Evolutionary conservation across 1,139 yeast species (phyloP), one percentile per base, ranked within the genome.

Genomic region (Sugiyamaella novakii): DNA sequence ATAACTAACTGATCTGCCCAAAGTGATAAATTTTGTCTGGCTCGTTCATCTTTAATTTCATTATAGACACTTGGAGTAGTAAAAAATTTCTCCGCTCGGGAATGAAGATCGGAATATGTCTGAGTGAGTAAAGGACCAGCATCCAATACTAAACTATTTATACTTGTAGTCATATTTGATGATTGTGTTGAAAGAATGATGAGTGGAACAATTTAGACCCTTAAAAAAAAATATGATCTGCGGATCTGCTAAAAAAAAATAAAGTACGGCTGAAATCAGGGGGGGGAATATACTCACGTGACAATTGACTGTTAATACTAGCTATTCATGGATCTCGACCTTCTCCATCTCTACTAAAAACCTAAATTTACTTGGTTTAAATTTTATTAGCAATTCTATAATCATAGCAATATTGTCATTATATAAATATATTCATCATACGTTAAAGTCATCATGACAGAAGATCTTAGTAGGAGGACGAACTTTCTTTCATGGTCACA

Each of bases 41-140:
- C 88, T 54, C 78, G 76, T 56, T 85, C 96, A 71, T 94, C 98
- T 63, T 79, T 83, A 63, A 94, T 81, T 71, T 94, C 99, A 28
- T 79, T 74, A 62, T 77, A 80, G 17, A 94, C 98, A 1, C 96
- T 91, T 2, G 98, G 98, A 0, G 98, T 88, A 11, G 98, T 91
- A 65, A 76, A 86, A 63, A 86, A 87, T 15, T 70, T 68, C 19
- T 75, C 69, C 0, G 96, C 97, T 62, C 76, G 78, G 54, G 78
- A 80, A 63, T 84, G 84, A 51, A 89, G 74, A 28, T 83, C 79
- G 1, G 88, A 76, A n/a, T 87, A 87, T 5, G 94, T 77, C 62
- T 87, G 94, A 1, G 95, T 85, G 59, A 92, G 84, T 60, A 92
- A 73, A 8, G 98, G 98, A 49, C 96, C 95, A 5, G 98, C 97